Evolutionary conservation across 2,329 filamentous ascomycete species (phyloP), one percentile per base, ranked within the genome.

Genomic region (Tothia fuscella): DNA sequence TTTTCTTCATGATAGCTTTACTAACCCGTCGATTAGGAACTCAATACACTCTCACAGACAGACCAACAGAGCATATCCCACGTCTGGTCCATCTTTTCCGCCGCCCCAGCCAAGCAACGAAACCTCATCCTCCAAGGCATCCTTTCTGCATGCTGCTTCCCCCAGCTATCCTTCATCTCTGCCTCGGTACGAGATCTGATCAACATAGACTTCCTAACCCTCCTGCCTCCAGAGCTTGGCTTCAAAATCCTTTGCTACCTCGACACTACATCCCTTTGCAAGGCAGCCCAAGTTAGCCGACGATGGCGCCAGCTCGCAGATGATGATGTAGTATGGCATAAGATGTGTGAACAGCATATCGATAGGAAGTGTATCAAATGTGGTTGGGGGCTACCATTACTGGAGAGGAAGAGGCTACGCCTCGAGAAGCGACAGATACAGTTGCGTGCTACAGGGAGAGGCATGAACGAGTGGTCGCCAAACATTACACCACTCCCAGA

Each of bases 261-360:
- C 45, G 91, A 98, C 59, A 95, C 89, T 1, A 82, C 83, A 2
- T 95, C 89, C 1, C 72, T 98, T 0, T 96, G 91, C 68, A 94
- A 94, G 59, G 89, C 91, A 1, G 86, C 91, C 0, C 88, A 95
- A 60, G 91, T 98, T 42, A 95, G 86, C 57, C 76, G 79, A 45
- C 74, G 80, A 51, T 98, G 91, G 91, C 75, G 85, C 47, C 76
- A 76, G 44, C 67, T 98, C 30, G 89, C 91, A n/a, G 91, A 96
- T 53, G 89, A 95, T 56, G 89, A 98, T 59, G 82, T 93, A 6
- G 89, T 98, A 3, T 98, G 91, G 91, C 84, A 95, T 56, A 82
- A 81, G 49, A 95, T 96, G 88, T 98, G 91, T 57, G 87, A 94
- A 60, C 89, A 96, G 57, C 88, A 94, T 59, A 93, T 95, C 51